Evolutionary conservation across 2,329 filamentous ascomycete genomes (phyloP).

Genomic region (Fusarium sp.): DNA sequence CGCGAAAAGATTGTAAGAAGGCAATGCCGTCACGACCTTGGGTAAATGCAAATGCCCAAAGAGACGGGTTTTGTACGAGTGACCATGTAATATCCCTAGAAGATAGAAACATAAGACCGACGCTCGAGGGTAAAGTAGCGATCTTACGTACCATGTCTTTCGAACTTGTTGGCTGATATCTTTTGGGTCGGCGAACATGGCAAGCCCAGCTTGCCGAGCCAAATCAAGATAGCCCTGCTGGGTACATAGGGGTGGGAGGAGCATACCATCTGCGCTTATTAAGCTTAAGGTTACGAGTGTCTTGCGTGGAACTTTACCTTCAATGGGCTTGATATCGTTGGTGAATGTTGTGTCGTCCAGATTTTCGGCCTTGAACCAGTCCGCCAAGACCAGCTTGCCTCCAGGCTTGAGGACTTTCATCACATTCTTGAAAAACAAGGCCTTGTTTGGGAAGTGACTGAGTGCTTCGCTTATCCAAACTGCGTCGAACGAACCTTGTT

Average conservation of each 20-base stretch:
- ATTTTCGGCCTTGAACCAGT: slow-evolving; percentile 69
- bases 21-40: slow-evolving; percentile 70
- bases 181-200: slow-evolving; percentile 59
- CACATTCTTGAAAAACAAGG: slow-evolving; percentile 67
- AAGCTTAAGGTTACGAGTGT: slow-evolving; percentile 1
- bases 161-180: slow-evolving; percentile 69
- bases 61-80: slow-evolving; percentile 67
- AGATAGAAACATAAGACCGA: neutral
- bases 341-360: slow-evolving; percentile 58
- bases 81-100: slow-evolving; percentile 71
- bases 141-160: slow-evolving; percentile 65
- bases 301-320: slow-evolving; percentile 53
- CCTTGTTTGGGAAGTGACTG: slow-evolving; percentile 70
- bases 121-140: neutral
- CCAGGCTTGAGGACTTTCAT: slow-evolving; percentile 59
- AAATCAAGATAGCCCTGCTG: slow-evolving; percentile 64
- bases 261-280: slow-evolving; percentile 63
- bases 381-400: slow-evolving; percentile 67
- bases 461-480: slow-evolving; percentile 73
- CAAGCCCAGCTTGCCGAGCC: slow-evolving; percentile 62
- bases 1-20: slow-evolving; percentile 70
- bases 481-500: slow-evolving; percentile 60
- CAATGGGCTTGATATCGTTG: slow-evolving; percentile 68
- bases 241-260: slow-evolving; percentile 67
- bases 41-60: slow-evolving; percentile 71